Percentiles rank a stretch among this genome's conserved stretches.
phyloP scores from a whole-genome alignment of 2,329 filamentous ascomycete genomes.

The Calycina herbarum region DNA sequence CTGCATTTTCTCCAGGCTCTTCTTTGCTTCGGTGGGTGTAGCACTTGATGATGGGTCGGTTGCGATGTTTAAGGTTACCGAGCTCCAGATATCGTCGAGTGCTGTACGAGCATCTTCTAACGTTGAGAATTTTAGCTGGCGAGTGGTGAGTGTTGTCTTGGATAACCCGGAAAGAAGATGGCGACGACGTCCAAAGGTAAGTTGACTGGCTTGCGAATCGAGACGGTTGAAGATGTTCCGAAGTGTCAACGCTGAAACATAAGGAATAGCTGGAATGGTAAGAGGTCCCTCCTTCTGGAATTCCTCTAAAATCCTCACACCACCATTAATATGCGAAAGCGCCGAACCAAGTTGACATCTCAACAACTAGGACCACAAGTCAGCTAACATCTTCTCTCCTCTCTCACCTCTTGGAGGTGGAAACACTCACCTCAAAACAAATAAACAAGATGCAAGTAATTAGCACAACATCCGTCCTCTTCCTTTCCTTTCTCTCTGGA shows the following conservation, averaged over 20 bases:
- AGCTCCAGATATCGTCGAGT: conserved; percentile 13
- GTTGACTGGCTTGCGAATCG: conserved; percentile 18
- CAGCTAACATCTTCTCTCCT: neutral
- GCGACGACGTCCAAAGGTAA: conserved; percentile 5
- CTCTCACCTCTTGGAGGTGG: too few species aligned
- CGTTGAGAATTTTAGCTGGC: neutral
- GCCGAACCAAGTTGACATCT: conserved; percentile 22
- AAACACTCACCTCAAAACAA: conserved; percentile 26
- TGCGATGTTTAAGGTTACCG: neutral
- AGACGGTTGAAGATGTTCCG: conserved; percentile 21
- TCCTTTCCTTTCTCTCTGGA: conserved; percentile 23
- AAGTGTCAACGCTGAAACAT: conserved; percentile 19
- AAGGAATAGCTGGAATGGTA: conserved; percentile 7
- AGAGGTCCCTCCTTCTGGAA: conserved; percentile 7
- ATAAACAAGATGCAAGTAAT: conserved; percentile 27
- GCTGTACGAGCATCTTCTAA: conserved; percentile 15
- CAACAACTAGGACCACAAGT: conserved; percentile 13
- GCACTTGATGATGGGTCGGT: neutral
- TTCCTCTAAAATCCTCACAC: conserved; percentile 22
- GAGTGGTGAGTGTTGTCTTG: neutral
- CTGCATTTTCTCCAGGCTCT: neutral
- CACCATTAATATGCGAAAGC: conserved; percentile 24
- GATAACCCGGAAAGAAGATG: neutral
- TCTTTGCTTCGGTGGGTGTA: neutral
- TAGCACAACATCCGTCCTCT: conserved; percentile 20